Conservation (phyloP, 306 rosid genomes). For the Dryas octopetala region DNA sequence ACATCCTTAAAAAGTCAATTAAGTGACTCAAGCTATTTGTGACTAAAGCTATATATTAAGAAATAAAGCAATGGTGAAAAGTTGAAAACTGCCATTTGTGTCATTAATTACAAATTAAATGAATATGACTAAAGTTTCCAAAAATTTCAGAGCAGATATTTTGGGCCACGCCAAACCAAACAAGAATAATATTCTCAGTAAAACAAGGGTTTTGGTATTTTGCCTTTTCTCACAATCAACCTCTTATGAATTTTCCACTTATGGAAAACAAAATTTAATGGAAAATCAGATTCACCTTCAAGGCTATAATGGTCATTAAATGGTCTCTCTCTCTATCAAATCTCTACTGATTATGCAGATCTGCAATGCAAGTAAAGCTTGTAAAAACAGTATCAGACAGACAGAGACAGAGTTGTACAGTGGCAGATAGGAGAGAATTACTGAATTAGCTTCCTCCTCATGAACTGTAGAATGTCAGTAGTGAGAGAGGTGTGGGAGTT, state of each 20-base stretch:
- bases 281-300: conserved; percentile 31
- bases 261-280: conserved; percentile 27
- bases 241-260: conserved; percentile 33
- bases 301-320: conserved; percentile 30
- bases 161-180: conserved; percentile 46
- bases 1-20: conserved; percentile 6
- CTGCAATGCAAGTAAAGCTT: conserved; percentile 12
- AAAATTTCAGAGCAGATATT: conserved; percentile 40
- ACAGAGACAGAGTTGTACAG: conserved; percentile 26
- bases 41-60: conserved; percentile 14
- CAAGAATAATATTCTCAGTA: conserved; percentile 34
- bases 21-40: conserved; percentile 21
- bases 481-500: conserved; percentile 39
- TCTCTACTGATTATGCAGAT: conserved; percentile 27
- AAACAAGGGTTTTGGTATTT: conserved; percentile 39
- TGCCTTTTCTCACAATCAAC: conserved; percentile 25
- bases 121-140: conserved; percentile 39
- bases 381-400: conserved; percentile 21
- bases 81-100: conserved; percentile 22
- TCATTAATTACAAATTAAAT: conserved; percentile 46
- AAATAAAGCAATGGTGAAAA: conserved; percentile 6
- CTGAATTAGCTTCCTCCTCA: conserved; percentile 38
- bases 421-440: conserved; percentile 33
- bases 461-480: conserved; percentile 53
- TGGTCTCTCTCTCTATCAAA: conserved; percentile 12